Evolutionary conservation across 768 basidiomycete species (phyloP), one percentile per base, ranked within the genome.

Genomic region (Hericium rajendrae): DNA sequence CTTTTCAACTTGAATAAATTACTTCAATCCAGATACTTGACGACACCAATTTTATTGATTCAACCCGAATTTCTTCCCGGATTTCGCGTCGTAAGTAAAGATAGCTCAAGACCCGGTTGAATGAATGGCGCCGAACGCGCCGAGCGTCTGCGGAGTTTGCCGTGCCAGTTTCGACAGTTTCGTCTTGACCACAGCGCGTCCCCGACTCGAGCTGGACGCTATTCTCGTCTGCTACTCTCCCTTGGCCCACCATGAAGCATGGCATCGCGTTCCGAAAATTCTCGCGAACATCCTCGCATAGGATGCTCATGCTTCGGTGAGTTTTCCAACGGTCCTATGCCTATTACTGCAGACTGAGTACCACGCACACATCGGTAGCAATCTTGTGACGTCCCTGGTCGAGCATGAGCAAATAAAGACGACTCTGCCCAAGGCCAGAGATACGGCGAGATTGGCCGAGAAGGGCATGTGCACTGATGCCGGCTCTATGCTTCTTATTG

Each of bases 371-470:
- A 32, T 26, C 52, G 12, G 4, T 66, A 95, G 94, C 60, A 97
- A 97, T 71, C 75, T 99, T 54, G 94, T 99, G 60, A 90, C 93
- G 24, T 94, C 93, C 4, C 79, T 98, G 38, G 80, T 99, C 57
- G 84, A 97, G 67, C 93, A 98, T 72, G 92, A 97, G 67, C 89
- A 91, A 68, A 92, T 99, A 68, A 87, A 89, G 70, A 98, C 97
- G 6, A 99, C 97, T 0, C 73, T 97, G 15, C 87, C 95, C 37
- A 98, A 97, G 71, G 97, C 97, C 2, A 86, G 88, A 68, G 94
- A 97, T 65, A 75, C 94, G 4, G 91, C 91, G 13, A 79, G 92
- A 63, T 74, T 97, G 54, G 94, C 94, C 15, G 95, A 99, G 68
- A 94, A 95, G 84, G 84, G 94, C 86, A 57, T 20, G 65, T 16